Evolutionary conservation across 1,284 basidiomycete species (phyloP), one percentile per base, ranked within the genome.

Genomic region (Takashimella koratensis): DNA sequence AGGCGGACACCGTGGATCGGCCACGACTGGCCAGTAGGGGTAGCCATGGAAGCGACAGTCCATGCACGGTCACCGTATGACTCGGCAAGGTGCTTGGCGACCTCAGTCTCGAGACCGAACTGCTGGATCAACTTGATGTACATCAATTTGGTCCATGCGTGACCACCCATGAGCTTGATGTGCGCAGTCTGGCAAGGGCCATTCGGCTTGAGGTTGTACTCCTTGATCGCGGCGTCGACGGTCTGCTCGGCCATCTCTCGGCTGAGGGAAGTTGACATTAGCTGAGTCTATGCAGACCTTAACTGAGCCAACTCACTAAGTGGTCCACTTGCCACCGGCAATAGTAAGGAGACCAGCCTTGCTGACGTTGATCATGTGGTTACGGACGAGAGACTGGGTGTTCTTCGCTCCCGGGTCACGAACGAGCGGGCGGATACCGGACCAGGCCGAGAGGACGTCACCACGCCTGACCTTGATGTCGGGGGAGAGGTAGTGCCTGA

Each of bases 321-420:
- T 98, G 50, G 95, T 98, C 95, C 95, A 98, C 77, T 98, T 98
- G 4, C 95, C 95, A 45, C 95, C 95, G 5, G 92, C 92, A 66
- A 98, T 95, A 19, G 94, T 98, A 56, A 98, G 76, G 62, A 98
- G 79, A 20, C 93, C 93, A 59, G 84, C 85, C 26, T 83, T 81
- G 49, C 83, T 84, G 41, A 94, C 84, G 74, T 94, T 84, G 67
- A 97, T 90, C 83, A 98, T 86, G 78, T 98, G 95, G 76, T 89
- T 97, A 66, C 95, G 80, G 40, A 98, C 95, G 52, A 98, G 79
- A 3, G 86, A 88, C 77, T 95, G 85, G 26, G 93, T 97, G 71
- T 82, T 79, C 71, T 85, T 87, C 25, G 86, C 87, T 49, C 78
- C 81, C 1, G 93, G 90, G 71, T 97, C 89, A 57, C 87, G 82